Percentiles rank a stretch among this genome's conserved stretches.
Conservation (phyloP, 2,329 filamentous ascomycete genomes). For the Trichophaea hybrida region DNA sequence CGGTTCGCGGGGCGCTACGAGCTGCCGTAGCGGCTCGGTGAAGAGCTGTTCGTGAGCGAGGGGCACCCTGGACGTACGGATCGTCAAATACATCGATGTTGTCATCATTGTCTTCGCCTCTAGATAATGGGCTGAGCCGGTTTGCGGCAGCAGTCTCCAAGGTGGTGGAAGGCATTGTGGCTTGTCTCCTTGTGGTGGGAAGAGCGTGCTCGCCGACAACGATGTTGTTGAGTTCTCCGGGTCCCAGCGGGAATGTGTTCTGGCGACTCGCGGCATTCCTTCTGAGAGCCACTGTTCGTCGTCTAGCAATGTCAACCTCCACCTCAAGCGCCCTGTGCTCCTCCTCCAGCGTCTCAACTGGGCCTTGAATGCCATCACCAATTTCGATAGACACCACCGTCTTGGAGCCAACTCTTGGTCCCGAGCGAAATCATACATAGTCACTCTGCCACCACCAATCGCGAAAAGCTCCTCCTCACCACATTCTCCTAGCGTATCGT, state of each 20-base stretch:
- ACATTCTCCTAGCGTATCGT: constrained; percentile 32
- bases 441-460: constrained; percentile 62
- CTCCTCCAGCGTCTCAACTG: constrained; percentile 57
- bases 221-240: constrained; percentile 5
- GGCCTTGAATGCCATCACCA: constrained; percentile 41
- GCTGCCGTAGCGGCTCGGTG: constrained; percentile 24
- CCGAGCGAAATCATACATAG: constrained; percentile 62
- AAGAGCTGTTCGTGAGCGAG: constrained; percentile 24
- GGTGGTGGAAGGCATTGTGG: neutral
- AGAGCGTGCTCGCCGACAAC: neutral
- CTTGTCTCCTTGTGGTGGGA: neutral
- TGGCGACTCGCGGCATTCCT: constrained; percentile 27
- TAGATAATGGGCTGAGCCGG: neutral
- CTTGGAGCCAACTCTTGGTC: constrained; percentile 28
- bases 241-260: constrained; percentile 4
- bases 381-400: constrained; percentile 60
- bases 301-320: constrained; percentile 64
- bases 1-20: constrained; percentile 20
- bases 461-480: constrained; percentile 50
- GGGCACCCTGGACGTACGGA: constrained; percentile 26
- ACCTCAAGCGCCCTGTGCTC: constrained; percentile 59
- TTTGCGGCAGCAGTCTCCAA: neutral
- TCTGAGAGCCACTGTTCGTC: constrained; percentile 55
- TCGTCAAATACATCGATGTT: constrained; percentile 22
- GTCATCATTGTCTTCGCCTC: constrained; percentile 20